Conservation (phyloP, 768 basidiomycete species). For the Leccinum truebloodii region DNA sequence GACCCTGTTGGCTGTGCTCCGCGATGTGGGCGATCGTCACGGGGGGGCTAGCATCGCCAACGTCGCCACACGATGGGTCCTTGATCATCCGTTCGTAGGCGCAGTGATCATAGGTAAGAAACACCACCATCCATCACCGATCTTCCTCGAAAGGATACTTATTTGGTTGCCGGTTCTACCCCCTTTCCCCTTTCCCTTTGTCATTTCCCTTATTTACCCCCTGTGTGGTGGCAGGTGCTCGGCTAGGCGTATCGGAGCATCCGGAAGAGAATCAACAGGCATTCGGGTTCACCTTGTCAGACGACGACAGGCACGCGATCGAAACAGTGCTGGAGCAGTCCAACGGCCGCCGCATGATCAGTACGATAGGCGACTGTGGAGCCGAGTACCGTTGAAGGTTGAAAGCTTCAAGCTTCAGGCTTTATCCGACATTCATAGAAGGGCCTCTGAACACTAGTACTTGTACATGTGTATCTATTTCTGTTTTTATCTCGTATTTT, state of each 20-base stretch:
- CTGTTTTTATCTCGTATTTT: neutral
- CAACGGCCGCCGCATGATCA: conserved; percentile 62
- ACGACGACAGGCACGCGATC: conserved; percentile 60
- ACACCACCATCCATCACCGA: neutral
- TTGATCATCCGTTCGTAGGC: conserved; percentile 76
- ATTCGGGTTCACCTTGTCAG: conserved; percentile 57
- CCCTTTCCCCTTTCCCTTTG: neutral
- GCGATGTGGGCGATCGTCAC: conserved; percentile 66
- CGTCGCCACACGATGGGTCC: conserved; percentile 79
- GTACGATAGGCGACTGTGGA: conserved; percentile 78
- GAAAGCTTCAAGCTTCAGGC: neutral
- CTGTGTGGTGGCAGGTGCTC: conserved; percentile 43
- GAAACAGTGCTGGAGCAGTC: conserved; percentile 62
- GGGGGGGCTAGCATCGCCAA: conserved; percentile 70
- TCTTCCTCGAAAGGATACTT: neutral
- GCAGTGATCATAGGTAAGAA: conserved; percentile 72
- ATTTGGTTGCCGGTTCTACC: conserved; percentile 27
- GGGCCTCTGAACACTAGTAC: neutral
- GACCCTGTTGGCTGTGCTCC: conserved; percentile 55
- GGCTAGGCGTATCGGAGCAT: conserved; percentile 76
- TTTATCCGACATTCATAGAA: neutral
- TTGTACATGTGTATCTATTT: neutral
- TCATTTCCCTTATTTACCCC: neutral
- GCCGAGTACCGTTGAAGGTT: conserved; percentile 64
- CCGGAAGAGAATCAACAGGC: conserved; percentile 65